A percentile compares a stretch with the other conserved stretches of the same genome.
These are phyloP conservation scores for Ziziphus jujuba DNA, from an alignment of 306 rosid genomes.

Conservation along the genomic window DNA sequence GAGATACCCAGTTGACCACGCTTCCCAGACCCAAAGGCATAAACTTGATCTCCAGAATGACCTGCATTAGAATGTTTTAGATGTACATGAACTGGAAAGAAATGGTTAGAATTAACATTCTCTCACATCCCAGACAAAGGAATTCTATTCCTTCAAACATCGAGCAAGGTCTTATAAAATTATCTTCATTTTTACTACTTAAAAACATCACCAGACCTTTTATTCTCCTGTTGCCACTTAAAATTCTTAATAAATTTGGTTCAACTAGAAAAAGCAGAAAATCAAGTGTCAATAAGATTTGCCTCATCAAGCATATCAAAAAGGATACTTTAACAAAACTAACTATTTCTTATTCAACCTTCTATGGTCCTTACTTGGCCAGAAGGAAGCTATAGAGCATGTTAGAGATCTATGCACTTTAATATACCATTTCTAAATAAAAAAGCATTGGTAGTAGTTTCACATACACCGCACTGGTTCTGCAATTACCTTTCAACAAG, in stretches of 20 bases:
- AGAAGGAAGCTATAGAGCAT: too few species aligned
- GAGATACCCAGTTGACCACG: slow-evolving; percentile 86
- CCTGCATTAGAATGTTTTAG: slow-evolving; percentile 41
- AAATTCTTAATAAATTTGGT: not conserved
- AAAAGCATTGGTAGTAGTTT: not conserved
- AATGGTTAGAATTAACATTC: not conserved
- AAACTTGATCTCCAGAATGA: slow-evolving; percentile 43
- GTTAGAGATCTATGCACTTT: too few species aligned
- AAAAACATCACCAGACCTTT: not conserved
- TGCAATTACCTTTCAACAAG: slow-evolving; percentile 59
- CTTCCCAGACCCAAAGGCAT: slow-evolving; percentile 90
- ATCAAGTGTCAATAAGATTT: not conserved
- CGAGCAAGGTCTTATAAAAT: too few species aligned
- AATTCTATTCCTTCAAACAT: not conserved
- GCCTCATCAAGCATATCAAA: not conserved
- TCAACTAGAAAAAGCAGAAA: not conserved
- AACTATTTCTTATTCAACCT: not conserved
- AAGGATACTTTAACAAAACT: not conserved
- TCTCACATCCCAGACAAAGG: not conserved
- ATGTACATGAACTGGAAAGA: slow-evolving; percentile 2
- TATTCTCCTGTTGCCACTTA: not conserved
- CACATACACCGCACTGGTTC: not conserved
- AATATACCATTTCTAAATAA: too few species aligned
- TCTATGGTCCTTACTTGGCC: not conserved
- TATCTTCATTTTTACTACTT: not conserved